Evolutionary conservation across 352 stramenopile species (phyloP).

Genomic region (Blastocystis sp.): DNA sequence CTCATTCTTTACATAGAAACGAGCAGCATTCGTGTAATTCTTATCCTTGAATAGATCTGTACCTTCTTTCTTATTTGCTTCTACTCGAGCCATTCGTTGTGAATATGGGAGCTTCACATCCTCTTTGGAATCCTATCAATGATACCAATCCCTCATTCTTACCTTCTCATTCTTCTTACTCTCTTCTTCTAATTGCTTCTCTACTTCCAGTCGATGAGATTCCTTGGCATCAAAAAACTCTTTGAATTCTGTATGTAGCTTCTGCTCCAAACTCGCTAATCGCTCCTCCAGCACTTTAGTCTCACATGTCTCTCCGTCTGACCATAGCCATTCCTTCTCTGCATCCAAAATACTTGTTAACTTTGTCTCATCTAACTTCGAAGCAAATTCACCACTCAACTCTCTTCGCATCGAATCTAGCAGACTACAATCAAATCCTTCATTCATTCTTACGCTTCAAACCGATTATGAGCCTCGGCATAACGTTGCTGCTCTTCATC

Average conservation of each 20-base stretch:
- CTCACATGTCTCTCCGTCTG: slow-evolving; percentile 74
- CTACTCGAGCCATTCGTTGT: slow-evolving; percentile 82
- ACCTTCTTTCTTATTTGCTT: slow-evolving; percentile 87
- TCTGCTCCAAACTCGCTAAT: slow-evolving; percentile 55
- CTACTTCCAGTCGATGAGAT: slow-evolving; percentile 60
- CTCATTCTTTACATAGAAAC: slow-evolving; percentile 70
- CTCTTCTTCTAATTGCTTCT: slow-evolving; percentile 65
- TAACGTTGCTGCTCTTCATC: slow-evolving; percentile 73
- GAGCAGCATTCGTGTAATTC: slow-evolving; percentile 77
- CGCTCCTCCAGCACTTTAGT: slow-evolving; percentile 66
- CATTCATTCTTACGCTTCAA: slow-evolving; percentile 81
- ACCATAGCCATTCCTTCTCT: slow-evolving; percentile 82
- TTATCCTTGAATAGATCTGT: slow-evolving; percentile 83
- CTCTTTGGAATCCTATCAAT: slow-evolving; percentile 70
- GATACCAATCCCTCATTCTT: neutral
- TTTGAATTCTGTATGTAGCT: slow-evolving; percentile 62
- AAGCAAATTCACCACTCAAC: slow-evolving; percentile 69
- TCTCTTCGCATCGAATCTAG: slow-evolving; percentile 69
- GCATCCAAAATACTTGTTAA: slow-evolving; percentile 74
- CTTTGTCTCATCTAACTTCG: slow-evolving; percentile 70
- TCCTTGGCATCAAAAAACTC: slow-evolving; percentile 66
- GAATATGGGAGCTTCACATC: slow-evolving; percentile 82
- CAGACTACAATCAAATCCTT: slow-evolving; percentile 69
- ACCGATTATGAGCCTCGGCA: slow-evolving; percentile 77
- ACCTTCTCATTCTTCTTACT: slow-evolving; percentile 62